A percentile compares a stretch with the other conserved stretches of the same genome.
Conservation (phyloP, 1,284 basidiomycete species). For the Waitea zeae region DNA sequence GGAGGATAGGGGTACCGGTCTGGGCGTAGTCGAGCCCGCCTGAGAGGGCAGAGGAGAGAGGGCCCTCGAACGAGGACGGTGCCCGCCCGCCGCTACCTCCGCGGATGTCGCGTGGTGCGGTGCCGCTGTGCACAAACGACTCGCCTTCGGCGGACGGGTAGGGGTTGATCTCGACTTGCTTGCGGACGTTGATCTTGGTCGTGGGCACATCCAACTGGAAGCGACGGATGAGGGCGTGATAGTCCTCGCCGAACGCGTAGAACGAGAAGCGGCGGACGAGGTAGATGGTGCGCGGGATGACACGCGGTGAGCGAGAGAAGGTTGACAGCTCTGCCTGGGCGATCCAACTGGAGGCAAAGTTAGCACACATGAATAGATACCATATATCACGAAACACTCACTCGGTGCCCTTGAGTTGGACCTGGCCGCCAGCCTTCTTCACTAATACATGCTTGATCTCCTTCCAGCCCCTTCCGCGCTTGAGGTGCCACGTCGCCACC, state of each 20-base stretch:
- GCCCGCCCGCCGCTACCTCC: constrained; percentile 9
- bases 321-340: constrained; percentile 71
- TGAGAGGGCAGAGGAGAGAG: constrained; percentile 55
- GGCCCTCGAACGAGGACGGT: constrained; percentile 57
- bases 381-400: constrained; percentile 2
- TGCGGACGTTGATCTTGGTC: constrained; percentile 48
- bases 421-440: constrained; percentile 5
- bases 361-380: not conserved
- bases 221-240: constrained; percentile 57
- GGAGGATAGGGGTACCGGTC: constrained; percentile 33
- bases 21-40: constrained; percentile 38
- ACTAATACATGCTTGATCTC: constrained; percentile 26
- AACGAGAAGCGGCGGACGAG: constrained; percentile 72
- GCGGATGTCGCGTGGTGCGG: constrained; percentile 18
- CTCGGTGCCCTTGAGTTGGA: constrained; percentile 5
- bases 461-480: constrained; percentile 31
- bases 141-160: constrained; percentile 20
- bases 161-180: constrained; percentile 55
- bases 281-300: constrained; percentile 61
- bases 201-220: constrained; percentile 46
- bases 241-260: constrained; percentile 58
- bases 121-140: constrained; percentile 34
- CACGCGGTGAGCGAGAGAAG: constrained; percentile 31
- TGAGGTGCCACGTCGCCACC: constrained; percentile 53
- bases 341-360: constrained; percentile 32